Evolutionary conservation across 305 asterid species (phyloP), one percentile per base, ranked within the genome.

Genomic region (Caryopteris hybrid): DNA sequence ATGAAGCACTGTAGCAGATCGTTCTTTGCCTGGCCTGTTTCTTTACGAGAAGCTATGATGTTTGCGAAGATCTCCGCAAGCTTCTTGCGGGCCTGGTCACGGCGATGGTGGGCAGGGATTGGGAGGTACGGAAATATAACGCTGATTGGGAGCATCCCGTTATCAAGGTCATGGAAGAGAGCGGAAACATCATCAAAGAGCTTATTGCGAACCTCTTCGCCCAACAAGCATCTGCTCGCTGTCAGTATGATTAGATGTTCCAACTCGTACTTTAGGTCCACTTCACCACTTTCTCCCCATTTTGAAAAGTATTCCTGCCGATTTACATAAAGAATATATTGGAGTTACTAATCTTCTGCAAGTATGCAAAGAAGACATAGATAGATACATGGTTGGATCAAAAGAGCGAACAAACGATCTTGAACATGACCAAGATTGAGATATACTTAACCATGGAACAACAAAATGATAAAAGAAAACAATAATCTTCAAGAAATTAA

Each of bases 281-380:
- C 85, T 65, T 85, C 91, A 67, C 91, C 91, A 22, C 84, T 80
- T 6, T 80, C 86, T 39, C 91, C 91, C 91, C 91, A 85, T 75
- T 85, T 85, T 2, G 91, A 83, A 62, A 85, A 85, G 62, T 85
- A 83, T 0, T 83, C 85, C 88, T 85, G 81, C 22, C 61, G 55
- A 60, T 33, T 71, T 29, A 54, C 13, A n/a, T 2, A 36, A 36
- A 25, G 11, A 27, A 31, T 17, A 64, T 48, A 2, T 21, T 69
- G 60, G 23, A 74, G 55, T 65, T 29, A 61, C 22, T 42, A 8
- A 27, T 17, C 43, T 60, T 22, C 34, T 3, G 31, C 16, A 42
- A 59, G 64, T 33, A 18, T 17, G 66, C 17, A 33, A 39, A 14
- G 64, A 39, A 38, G 31, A 23, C 3, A 6, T 0, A 59, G 21